A percentile compares a stretch with the other conserved stretches of the same genome.
Evolutionary conservation across 805 yeast genomes (phyloP).

Genomic region (Maudiozyma serrabonitensis): DNA sequence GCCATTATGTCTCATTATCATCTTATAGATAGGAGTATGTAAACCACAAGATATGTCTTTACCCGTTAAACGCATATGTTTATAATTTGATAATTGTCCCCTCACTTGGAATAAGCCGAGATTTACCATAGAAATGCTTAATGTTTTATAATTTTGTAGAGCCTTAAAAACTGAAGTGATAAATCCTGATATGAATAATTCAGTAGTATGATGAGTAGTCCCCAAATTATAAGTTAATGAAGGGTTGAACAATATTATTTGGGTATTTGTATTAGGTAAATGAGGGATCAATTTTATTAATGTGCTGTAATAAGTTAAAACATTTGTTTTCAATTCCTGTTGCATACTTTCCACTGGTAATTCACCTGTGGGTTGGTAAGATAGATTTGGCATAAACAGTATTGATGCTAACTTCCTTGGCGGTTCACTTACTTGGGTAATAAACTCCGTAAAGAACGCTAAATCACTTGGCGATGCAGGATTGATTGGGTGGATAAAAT

Average conservation of each 20-base stretch:
- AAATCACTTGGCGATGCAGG: conserved; percentile 18
- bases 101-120: conserved; percentile 24
- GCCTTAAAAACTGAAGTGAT: conserved; percentile 15
- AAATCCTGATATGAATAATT: conserved; percentile 22
- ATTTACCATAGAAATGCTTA: conserved; percentile 16
- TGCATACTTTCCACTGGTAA: conserved; percentile 14
- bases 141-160: conserved; percentile 7
- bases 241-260: conserved; percentile 24
- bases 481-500: conserved; percentile 17
- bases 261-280: conserved; percentile 10
- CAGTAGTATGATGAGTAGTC: conserved; percentile 20
- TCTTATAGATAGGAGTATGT: conserved; percentile 19
- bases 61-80: conserved; percentile 19
- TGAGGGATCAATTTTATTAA: conserved; percentile 18
- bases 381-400: conserved; percentile 26
- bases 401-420: conserved; percentile 16
- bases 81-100: conserved; percentile 27
- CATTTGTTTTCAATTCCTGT: conserved; percentile 19
- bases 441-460: conserved; percentile 11
- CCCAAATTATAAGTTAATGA: conserved; percentile 20
- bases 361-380: conserved; percentile 25
- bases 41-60: conserved; percentile 17
- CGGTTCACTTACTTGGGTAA: conserved; percentile 5
- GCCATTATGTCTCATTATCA: conserved; percentile 19
- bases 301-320: conserved; percentile 16